A percentile compares a stretch with the other conserved stretches of the same genome.
These are phyloP conservation scores for Glycine latifolia DNA, from an alignment of 306 rosid genomes.

Conservation along the genomic window DNA sequence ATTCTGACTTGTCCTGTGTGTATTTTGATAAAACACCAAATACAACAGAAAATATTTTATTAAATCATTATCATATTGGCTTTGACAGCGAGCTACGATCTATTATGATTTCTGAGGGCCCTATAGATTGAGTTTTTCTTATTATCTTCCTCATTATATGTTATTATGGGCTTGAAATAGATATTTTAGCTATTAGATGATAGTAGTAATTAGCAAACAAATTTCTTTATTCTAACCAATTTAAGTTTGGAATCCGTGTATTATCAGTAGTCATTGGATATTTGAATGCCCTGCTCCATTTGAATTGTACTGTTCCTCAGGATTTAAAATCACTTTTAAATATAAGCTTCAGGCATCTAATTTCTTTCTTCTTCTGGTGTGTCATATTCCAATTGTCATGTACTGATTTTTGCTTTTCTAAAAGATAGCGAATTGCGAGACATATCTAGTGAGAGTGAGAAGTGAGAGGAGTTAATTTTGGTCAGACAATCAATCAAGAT, in stretches of 20 bases:
- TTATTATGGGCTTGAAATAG: background rate
- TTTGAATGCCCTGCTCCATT: constrained; percentile 12
- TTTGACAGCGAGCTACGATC: constrained; percentile 17
- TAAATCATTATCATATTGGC: constrained; percentile 26
- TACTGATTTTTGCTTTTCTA: background rate
- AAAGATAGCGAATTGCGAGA: background rate
- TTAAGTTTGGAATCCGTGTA: background rate
- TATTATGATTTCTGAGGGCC: constrained; percentile 23
- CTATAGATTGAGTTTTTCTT: background rate
- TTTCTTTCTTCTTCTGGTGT: background rate
- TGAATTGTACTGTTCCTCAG: background rate
- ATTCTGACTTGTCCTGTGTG: constrained; percentile 39
- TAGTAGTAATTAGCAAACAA: background rate
- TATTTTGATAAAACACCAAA: constrained; percentile 37
- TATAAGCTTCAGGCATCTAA: background rate
- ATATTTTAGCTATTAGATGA: constrained; percentile 21
- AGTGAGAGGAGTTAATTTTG: background rate
- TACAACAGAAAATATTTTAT: constrained; percentile 32
- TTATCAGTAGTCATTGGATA: background rate
- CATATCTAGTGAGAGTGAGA: background rate
- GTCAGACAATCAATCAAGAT: background rate
- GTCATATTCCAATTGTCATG: background rate
- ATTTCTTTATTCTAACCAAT: background rate
- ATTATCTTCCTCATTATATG: constrained; percentile 17
- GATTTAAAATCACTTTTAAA: background rate